These are phyloP conservation scores for Chenopodium album DNA, from an alignment of 148 eudicot species.

Conservation along the genomic window DNA sequence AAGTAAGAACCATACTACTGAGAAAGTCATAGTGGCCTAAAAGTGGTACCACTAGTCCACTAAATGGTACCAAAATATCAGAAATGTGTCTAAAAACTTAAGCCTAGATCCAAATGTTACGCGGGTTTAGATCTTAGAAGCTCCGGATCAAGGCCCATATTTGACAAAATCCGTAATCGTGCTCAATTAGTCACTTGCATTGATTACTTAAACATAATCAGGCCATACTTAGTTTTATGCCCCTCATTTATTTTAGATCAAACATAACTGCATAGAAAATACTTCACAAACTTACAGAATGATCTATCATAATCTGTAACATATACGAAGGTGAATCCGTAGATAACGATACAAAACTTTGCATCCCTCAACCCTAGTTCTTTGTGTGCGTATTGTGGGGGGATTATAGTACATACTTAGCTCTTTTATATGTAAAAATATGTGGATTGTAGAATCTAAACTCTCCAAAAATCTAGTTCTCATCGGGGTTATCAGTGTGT, in stretches of 20 bases:
- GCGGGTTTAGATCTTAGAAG: not conserved
- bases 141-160: not conserved
- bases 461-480: not conserved
- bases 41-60: not conserved
- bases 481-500: slow-evolving; percentile 19
- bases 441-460: no score
- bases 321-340: not conserved
- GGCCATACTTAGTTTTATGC: not conserved
- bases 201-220: no score
- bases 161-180: no score
- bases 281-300: not conserved
- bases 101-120: not conserved
- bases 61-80: no score
- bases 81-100: not conserved
- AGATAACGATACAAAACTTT: not conserved
- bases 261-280: not conserved
- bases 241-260: not conserved
- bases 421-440: not conserved
- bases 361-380: no score
- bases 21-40: not conserved
- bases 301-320: not conserved
- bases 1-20: not conserved
- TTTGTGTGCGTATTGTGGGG: not conserved
- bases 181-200: no score
- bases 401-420: not conserved